A percentile compares a stretch with the other conserved stretches of the same genome.
These are phyloP conservation scores for Casuarina cunninghamiana DNA, from an alignment of 306 rosid species.

Conservation along the genomic window DNA sequence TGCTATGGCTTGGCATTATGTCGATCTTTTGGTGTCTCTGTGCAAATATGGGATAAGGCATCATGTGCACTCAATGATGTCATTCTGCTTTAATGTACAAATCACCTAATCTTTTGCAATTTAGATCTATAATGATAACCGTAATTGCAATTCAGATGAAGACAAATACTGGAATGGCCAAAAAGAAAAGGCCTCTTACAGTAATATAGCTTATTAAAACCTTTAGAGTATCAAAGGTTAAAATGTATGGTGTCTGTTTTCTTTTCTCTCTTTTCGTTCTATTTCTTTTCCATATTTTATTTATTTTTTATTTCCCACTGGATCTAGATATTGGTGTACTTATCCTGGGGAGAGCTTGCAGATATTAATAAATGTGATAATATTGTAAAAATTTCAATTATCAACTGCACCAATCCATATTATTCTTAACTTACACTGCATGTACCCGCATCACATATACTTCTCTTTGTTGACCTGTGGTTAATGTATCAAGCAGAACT, in stretches of 20 bases:
- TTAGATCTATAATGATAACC: neutral
- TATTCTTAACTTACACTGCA: neutral
- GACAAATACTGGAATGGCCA: neutral
- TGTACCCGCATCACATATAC: neutral
- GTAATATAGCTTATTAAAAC: neutral
- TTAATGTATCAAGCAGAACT: neutral
- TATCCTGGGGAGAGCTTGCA: neutral
- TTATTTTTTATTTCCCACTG: neutral
- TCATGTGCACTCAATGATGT: neutral
- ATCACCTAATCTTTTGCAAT: neutral
- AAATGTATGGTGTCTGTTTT: no score
- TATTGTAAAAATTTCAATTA: neutral
- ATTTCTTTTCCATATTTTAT: neutral
- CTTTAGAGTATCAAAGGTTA: no score
- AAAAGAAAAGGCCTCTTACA: neutral
- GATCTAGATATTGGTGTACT: neutral
- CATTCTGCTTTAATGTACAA: neutral
- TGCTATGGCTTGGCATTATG: neutral
- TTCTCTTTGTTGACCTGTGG: neutral
- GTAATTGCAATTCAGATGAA: neutral
- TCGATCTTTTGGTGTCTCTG: neutral
- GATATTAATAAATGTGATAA: neutral
- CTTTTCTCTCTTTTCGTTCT: no score
- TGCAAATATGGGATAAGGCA: neutral
- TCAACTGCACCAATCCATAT: neutral